Base-by-base conservation (phyloP, 768 basidiomycete species). In the Lactarius akahatsu region DNA sequence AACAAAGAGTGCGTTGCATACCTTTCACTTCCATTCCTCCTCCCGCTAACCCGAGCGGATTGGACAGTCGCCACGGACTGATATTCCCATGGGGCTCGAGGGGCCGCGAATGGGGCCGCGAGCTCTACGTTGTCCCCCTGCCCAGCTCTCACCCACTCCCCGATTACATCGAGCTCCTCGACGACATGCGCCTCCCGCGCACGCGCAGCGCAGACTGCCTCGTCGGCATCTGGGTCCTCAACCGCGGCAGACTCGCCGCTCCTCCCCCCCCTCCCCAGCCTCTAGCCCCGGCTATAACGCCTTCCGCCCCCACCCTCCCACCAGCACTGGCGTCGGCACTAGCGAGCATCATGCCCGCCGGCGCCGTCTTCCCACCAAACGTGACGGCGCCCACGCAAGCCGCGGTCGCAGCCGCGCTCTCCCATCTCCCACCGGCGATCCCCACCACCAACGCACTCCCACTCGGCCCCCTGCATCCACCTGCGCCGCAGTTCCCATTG, bases 61-160 rank as follows among this genome's bases (percentile, higher is more conserved):
- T 75, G 15, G 20, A 57, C 73, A 94, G 92, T 60, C 92, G 92
- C 26, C 91, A 94, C 74, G 92, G 90, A 11, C 82, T 94, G 26
- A 84, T 93, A 23, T 93, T 94, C 69, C 92, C 92, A 10, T 94
- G 92, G 92, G 90, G 92, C 1, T 80, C 80, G 57, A 83, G 85
- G 47, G 87, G 90, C 10, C 87, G 89, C 69, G 88, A 92, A 13
- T 77, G 84, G 47, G 94, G 93, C 40, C 89, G 90, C 63, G 94
- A 96, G 74, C 77, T 96, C 41, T 96, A 96, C 72, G 84, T 96
- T 70, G 83, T 96, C 20, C 94, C 94, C 1, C 77, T 96, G 18
- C 78, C 82, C 26, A 80, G 89, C 28, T 80, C 77, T 34, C 83
- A 88, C 59, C 80, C 87, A 0, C 77, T 95, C 2, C 94, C 94